Evolutionary conservation across 2,329 filamentous ascomycete species (phyloP).

Genomic region (Talaromyces rugulosus): DNA sequence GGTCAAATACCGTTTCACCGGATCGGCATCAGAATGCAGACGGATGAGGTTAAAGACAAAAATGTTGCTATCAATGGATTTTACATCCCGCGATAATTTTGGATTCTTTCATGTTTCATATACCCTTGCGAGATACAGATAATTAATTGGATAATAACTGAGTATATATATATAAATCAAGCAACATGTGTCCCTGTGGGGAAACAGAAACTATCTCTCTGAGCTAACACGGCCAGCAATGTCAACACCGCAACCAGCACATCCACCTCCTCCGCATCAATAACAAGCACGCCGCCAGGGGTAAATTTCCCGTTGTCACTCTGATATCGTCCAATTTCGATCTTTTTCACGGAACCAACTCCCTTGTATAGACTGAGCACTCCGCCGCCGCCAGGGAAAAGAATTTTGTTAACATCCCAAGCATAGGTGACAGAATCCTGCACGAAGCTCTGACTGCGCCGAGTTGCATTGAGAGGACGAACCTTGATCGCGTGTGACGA

Average conservation of each 20-base stretch:
- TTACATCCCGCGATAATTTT: constrained; percentile 24
- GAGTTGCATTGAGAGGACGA: constrained; percentile 8
- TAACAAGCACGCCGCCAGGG: constrained; percentile 6
- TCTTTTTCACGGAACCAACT: constrained; percentile 4
- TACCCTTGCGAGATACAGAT: neutral
- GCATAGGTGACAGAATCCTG: constrained; percentile 9
- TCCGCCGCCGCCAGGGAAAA: constrained; percentile 12
- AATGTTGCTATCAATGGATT: constrained; percentile 32
- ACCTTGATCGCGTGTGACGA: constrained; percentile 9
- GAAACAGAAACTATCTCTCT: constrained; percentile 11
- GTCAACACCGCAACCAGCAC: constrained; percentile 9
- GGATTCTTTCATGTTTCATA: neutral
- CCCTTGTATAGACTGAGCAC: constrained; percentile 10
- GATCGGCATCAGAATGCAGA: constrained; percentile 52
- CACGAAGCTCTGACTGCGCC: constrained; percentile 8
- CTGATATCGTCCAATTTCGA: constrained; percentile 12
- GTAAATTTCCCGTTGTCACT: constrained; percentile 8
- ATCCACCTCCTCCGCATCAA: constrained; percentile 11
- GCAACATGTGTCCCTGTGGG: constrained; percentile 8
- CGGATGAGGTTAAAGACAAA: constrained; percentile 45
- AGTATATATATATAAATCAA: neutral
- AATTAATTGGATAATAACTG: neutral
- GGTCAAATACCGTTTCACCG: constrained; percentile 58
- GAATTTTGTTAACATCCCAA: constrained; percentile 10
- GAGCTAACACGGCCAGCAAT: constrained; percentile 7